Conservation (phyloP, 768 basidiomycete genomes). For the Boletus bicolor region DNA sequence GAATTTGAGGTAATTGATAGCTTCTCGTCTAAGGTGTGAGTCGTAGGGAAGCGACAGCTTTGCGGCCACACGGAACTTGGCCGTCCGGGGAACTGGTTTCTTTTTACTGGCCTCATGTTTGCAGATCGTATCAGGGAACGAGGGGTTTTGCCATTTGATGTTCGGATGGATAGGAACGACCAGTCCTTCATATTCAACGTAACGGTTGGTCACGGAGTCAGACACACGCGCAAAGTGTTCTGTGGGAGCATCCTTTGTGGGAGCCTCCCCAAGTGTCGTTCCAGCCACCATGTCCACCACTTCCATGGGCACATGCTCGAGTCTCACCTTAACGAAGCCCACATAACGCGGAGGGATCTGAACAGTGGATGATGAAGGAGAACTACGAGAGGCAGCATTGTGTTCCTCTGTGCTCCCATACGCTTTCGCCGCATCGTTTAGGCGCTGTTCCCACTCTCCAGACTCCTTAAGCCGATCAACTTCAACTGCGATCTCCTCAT, state of each 20-base stretch:
- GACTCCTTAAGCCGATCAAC: constrained; percentile 10
- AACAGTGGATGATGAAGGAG: not conserved
- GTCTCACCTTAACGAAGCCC: constrained; percentile 5
- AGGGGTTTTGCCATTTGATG: constrained; percentile 21
- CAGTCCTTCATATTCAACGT: constrained; percentile 2
- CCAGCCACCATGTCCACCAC: not conserved
- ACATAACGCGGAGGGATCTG: constrained; percentile 1
- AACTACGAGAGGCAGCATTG: not conserved
- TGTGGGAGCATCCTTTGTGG: not conserved
- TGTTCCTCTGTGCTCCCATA: not conserved
- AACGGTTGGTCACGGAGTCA: not conserved
- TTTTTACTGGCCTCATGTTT: not conserved
- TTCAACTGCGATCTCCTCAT: constrained; percentile 28
- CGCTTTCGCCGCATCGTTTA: not conserved
- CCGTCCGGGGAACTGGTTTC: constrained; percentile 26
- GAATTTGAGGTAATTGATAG: constrained; percentile 25
- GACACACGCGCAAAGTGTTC: not conserved
- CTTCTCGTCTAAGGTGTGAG: constrained; percentile 32
- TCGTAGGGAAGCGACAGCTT: constrained; percentile 41
- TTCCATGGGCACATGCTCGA: too few relatives aligned
- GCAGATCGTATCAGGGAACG: constrained; percentile 10
- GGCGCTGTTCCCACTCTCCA: constrained; percentile 11
- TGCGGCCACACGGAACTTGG: constrained; percentile 39
- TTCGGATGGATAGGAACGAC: constrained; percentile 4
- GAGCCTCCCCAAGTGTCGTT: not conserved